Evolutionary conservation across 768 basidiomycete species (phyloP), one percentile per base, ranked within the genome.

Genomic region (Lentinula raphanica): DNA sequence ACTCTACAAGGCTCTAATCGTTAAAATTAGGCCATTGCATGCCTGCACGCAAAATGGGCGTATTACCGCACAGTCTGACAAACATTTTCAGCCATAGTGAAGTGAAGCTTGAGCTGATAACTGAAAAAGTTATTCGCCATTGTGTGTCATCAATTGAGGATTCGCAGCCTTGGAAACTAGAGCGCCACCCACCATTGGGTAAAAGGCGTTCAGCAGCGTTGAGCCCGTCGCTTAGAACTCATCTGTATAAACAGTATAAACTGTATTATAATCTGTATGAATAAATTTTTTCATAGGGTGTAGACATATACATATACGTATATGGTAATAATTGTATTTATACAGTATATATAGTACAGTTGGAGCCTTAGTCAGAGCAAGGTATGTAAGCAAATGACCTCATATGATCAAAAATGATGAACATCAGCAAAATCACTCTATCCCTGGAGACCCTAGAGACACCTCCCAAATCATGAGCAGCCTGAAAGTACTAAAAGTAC

Each of bases 261-360:
- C 59, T 39, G 59, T 60, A 48, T 58, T 42, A n/a, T 19, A 28
- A 59, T 59, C 60, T 60, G 48, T 60, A 39, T 60, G 58, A n/a
- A 12, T 40, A 35, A 21, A 31, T 17, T 21, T 17, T 21, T 15
- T 11, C 15, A 17, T n/a, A 29, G 7, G 15, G n/a, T 21, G 39
- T 61, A 61, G 54, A 61, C 60, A 61, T 59, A 61, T 38, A 61
- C 60, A 45, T 53, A 61, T 54, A 61, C 60, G 44, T 59, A 61
- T 59, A 61, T 42, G 29, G 49, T 58, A 49, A n/a, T n/a, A n/a
- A n/a, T n/a, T n/a, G n/a, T n/a, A n/a, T n/a, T n/a, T n/a, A n/a
- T n/a, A n/a, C n/a, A n/a, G n/a, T 60, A 46, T 35, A 35, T 35
- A 35, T 35, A 13, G 13, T 42, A 21, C 19, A n/a, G 40, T 17